These are phyloP conservation scores for Hansenula lynferdii DNA, from an alignment of 1,139 yeast species.

Conservation along the genomic window DNA sequence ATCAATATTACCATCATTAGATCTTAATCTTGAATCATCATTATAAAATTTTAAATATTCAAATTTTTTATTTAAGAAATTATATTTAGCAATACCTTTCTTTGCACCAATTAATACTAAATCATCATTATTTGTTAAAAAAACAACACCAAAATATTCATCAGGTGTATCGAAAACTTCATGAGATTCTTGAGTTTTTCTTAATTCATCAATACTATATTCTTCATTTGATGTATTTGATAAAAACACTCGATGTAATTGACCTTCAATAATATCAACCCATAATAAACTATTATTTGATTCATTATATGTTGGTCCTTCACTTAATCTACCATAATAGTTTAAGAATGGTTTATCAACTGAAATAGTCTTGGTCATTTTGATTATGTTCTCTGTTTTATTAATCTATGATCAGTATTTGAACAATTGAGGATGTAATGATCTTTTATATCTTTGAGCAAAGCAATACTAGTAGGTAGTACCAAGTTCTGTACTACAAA, in stretches of 20 bases:
- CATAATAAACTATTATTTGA: constrained; percentile 55
- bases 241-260: constrained; percentile 43
- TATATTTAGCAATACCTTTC: constrained; percentile 49
- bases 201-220: constrained; percentile 22
- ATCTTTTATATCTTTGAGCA: no score
- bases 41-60: constrained; percentile 43
- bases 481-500: no score
- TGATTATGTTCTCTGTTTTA: no score
- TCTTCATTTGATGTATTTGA: constrained; percentile 21
- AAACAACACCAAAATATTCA: constrained; percentile 57
- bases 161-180: constrained; percentile 34
- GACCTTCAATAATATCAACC: constrained; percentile 63
- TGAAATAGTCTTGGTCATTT: no score
- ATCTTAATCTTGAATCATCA: constrained; percentile 39
- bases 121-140: constrained; percentile 43
- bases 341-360: constrained; percentile 6
- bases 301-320: constrained; percentile 62
- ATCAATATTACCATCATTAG: constrained; percentile 72
- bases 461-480: no score
- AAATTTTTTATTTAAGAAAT: constrained; percentile 39
- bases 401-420: no score
- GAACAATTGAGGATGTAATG: no score
- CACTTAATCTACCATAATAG: constrained; percentile 40
- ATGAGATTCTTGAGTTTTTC: constrained; percentile 28
- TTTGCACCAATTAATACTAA: constrained; percentile 47